phyloP scores from a whole-genome alignment of 2,329 filamentous ascomycete species.

The Ceratocystis colombiana region DNA sequence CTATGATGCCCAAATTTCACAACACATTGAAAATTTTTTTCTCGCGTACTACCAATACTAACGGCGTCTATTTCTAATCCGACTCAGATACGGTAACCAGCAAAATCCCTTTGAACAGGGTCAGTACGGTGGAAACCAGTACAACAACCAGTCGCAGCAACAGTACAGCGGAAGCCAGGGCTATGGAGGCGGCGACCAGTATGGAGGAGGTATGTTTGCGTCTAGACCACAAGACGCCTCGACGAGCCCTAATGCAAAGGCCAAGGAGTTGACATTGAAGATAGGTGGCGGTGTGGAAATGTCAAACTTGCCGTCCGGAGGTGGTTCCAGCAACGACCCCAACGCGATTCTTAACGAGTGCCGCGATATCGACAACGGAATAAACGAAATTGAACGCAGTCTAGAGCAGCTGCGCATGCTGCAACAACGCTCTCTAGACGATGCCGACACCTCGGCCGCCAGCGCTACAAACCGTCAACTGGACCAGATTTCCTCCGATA shows the following conservation, averaged over 20 bases:
- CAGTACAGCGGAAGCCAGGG: constrained; percentile 31
- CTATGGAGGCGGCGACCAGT: constrained; percentile 32
- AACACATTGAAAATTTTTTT: neutral
- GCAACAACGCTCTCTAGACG: constrained; percentile 61
- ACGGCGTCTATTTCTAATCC: neutral
- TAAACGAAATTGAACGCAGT: constrained; percentile 63
- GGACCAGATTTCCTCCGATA: constrained; percentile 63
- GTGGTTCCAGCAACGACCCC: constrained; percentile 41
- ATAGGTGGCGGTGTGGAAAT: constrained; percentile 27
- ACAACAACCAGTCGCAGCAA: constrained; percentile 29
- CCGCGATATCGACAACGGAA: constrained; percentile 64
- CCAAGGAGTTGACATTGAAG: constrained; percentile 25
- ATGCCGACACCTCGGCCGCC: constrained; percentile 59
- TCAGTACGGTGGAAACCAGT: constrained; percentile 33
- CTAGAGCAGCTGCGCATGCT: constrained; percentile 61
- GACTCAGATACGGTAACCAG: constrained; percentile 42
- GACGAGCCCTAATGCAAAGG: constrained; percentile 22
- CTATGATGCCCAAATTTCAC: neutral
- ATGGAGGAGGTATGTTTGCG: constrained; percentile 24
- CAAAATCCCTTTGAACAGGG: constrained; percentile 52
- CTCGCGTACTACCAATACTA: constrained; percentile 8
- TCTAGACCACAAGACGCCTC: constrained; percentile 16
- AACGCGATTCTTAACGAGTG: constrained; percentile 79
- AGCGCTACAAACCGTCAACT: constrained; percentile 59
- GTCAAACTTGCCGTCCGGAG: constrained; percentile 25